phyloP scores from a whole-genome alignment of 2,329 filamentous ascomycete species.

The Capronia epimyces region DNA sequence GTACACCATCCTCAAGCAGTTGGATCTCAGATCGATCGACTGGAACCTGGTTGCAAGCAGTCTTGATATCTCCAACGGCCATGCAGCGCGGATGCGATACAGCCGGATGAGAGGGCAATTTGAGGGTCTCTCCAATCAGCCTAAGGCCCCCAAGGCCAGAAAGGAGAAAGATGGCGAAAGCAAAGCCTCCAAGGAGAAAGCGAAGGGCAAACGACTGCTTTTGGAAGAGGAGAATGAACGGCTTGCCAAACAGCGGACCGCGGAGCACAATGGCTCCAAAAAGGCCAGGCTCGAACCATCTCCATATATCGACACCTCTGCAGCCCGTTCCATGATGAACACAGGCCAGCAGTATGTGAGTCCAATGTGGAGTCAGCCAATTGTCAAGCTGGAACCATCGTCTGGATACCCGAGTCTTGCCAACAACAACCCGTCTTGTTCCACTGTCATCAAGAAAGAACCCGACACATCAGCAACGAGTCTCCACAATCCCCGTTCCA shows the following conservation, averaged over 20 bases:
- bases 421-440: neutral
- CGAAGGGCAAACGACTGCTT: slow-evolving; percentile 7
- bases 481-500: neutral
- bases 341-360: slow-evolving; percentile 2
- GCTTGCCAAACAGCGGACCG: slow-evolving; percentile 5
- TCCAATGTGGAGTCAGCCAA: slow-evolving; percentile 10
- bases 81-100: slow-evolving; percentile 54
- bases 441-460: slow-evolving; percentile 17
- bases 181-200: slow-evolving; percentile 15
- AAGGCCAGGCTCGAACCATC: slow-evolving; percentile 19
- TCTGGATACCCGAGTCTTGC: neutral
- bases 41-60: slow-evolving; percentile 49
- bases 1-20: slow-evolving; percentile 53
- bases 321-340: slow-evolving; percentile 1
- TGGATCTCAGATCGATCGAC: slow-evolving; percentile 51
- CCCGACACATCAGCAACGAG: neutral
- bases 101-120: slow-evolving; percentile 51
- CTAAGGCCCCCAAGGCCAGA: slow-evolving; percentile 14
- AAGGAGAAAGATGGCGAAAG: slow-evolving; percentile 16
- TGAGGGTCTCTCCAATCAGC: slow-evolving; percentile 39
- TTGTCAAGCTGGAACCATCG: slow-evolving; percentile 8
- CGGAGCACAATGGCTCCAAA: slow-evolving; percentile 8
- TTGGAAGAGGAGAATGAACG: slow-evolving; percentile 12
- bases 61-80: slow-evolving; percentile 51
- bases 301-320: neutral